A percentile compares a stretch with the other conserved stretches of the same genome.
Conservation (phyloP, 495 filamentous ascomycete genomes). For the Rusavskia elegans region DNA sequence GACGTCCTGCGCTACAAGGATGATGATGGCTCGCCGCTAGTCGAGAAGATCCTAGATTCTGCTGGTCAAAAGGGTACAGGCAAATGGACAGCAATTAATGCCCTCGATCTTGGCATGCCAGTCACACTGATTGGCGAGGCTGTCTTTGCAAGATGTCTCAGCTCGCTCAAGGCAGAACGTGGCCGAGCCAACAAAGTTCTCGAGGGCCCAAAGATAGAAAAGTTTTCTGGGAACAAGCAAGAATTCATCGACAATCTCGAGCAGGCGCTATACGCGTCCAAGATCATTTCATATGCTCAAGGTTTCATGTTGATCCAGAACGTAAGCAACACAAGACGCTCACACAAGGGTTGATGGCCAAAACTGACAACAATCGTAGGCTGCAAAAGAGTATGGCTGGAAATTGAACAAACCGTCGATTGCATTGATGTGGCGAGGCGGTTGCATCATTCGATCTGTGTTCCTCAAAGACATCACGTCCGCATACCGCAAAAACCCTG, state of each 20-base stretch:
- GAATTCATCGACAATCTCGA: constrained; percentile 91
- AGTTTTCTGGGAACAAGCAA: constrained; percentile 76
- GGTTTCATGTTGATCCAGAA: constrained; percentile 99
- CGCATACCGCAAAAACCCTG: constrained; percentile 85
- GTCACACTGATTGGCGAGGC: constrained; percentile 96
- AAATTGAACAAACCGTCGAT: constrained; percentile 99
- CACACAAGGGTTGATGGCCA: not conserved
- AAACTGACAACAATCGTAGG: constrained; percentile 32
- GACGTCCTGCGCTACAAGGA: constrained; percentile 97
- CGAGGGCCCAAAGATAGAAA: constrained; percentile 50
- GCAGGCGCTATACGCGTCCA: constrained; percentile 96
- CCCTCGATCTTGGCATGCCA: constrained; percentile 95
- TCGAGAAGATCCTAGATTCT: constrained; percentile 98
- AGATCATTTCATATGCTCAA: constrained; percentile 99
- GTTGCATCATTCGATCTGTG: constrained; percentile 98
- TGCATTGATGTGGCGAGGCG: constrained; percentile 98
- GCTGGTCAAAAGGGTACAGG: constrained; percentile 99
- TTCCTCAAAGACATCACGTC: constrained; percentile 99
- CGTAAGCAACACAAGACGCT: constrained; percentile 34
- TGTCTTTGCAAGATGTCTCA: constrained; percentile 88
- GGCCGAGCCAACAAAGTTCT: constrained; percentile 65
- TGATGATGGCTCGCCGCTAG: constrained; percentile 72
- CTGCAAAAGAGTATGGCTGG: constrained; percentile 89
- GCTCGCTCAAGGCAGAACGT: constrained; percentile 89
- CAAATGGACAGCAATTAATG: constrained; percentile 99